Percentiles rank a stretch among this genome's conserved stretches.
phyloP scores from a whole-genome alignment of 2,329 filamentous ascomycete species.

The Colletotrichum gigasporum region DNA sequence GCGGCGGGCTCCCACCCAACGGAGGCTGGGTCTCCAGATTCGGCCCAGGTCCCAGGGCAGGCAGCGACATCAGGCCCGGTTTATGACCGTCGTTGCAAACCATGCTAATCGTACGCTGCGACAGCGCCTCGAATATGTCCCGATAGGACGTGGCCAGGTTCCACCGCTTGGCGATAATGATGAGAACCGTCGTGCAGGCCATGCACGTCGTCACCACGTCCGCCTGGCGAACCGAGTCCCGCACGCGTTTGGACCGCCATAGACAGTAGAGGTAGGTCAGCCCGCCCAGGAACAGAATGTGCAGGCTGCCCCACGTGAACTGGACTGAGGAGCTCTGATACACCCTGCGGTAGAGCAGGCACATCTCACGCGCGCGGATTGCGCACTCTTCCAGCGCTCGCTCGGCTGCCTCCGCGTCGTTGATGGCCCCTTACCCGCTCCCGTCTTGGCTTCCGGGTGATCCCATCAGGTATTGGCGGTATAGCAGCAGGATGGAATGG shows the following conservation, averaged over 20 bases:
- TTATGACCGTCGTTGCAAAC: constrained; percentile 32
- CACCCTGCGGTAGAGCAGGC: constrained; percentile 43
- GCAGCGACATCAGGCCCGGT: neutral
- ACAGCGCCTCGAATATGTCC: constrained; percentile 43
- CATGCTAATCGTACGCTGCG: constrained; percentile 39
- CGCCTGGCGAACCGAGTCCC: constrained; percentile 1
- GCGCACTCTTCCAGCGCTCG: constrained; percentile 23
- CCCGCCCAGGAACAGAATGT: constrained; percentile 46
- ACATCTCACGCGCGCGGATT: constrained; percentile 39
- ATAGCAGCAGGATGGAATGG: constrained; percentile 49
- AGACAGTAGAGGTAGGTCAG: constrained; percentile 43
- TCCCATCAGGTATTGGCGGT: constrained; percentile 40
- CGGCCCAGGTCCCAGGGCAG: neutral
- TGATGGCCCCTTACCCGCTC: neutral
- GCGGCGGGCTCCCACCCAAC: neutral
- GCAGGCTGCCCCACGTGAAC: constrained; percentile 44
- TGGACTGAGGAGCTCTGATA: constrained; percentile 37
- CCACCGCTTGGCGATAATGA: constrained; percentile 47
- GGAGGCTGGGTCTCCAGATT: neutral
- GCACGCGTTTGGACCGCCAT: constrained; percentile 3
- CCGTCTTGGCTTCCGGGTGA: neutral
- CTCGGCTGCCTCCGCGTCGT: constrained; percentile 25
- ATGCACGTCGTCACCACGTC: constrained; percentile 44
- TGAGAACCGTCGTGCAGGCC: constrained; percentile 44
- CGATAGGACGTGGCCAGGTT: constrained; percentile 42